Base-by-base conservation (phyloP, 2,329 filamentous ascomycete genomes). In the Calonectria multiphialidica region DNA sequence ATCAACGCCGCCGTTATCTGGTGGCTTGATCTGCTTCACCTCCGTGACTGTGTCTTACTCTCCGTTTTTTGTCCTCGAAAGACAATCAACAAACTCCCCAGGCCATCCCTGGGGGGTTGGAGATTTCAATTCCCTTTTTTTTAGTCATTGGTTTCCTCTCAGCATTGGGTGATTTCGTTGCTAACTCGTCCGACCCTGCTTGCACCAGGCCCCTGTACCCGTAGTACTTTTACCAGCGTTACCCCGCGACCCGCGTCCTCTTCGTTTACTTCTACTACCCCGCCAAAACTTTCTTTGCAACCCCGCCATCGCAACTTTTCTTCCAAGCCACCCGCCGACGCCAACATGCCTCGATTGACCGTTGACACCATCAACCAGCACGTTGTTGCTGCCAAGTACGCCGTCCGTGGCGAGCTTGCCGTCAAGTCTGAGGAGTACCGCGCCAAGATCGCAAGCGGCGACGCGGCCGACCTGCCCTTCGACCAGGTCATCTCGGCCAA, bases 381-480 rank as follows among this genome's bases (percentile, higher is more conserved):
- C 83, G 91, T 98, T 77, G 92, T 93, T 82, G 91, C 92, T 74
- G 97, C 97, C 81, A 93, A 98, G 87, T 99, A 99, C 87, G 97
- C 97, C 78, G 97, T 99, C 69, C 95, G 97, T 79, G 97, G 97
- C 81, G 97, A 98, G 86, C 91, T 99, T 75, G 96, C 97, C 70
- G 93, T 97, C 83, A 95, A 94, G 86, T 97, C 95, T 16, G 97
- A 99, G 87, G 90, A 95, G 84, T 98, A 96, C 87, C 93, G 96
- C 72, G 93, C 93, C 66, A 89, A 90, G 80, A 88, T 98, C 72
- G 87, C 88, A 76, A 89, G 91, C 75, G 91, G 90, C 79, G 88
- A 84, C 77, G 83, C 80, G 71, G 64, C 72, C 55, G 83, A 83
- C 81, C 89, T 98, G 63, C 96, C 97, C 61, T 99, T 99, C 85